These are phyloP conservation scores for Ganoderma lucidum DNA, from an alignment of 1,284 basidiomycete species.

Conservation along the genomic window DNA sequence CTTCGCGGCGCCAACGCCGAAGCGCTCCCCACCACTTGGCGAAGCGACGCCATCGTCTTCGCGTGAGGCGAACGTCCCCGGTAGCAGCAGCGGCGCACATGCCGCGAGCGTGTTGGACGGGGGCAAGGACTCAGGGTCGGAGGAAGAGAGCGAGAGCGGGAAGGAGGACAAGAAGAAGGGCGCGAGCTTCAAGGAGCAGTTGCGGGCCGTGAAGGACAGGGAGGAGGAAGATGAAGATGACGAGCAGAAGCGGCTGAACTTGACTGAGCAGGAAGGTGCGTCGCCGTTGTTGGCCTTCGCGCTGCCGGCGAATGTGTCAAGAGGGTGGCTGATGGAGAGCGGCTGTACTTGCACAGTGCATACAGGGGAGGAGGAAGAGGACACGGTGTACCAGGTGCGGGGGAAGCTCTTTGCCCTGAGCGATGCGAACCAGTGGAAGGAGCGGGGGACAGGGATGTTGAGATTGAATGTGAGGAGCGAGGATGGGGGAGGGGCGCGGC, in stretches of 20 bases:
- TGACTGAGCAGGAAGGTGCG: constrained; percentile 79
- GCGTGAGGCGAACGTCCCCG: constrained; percentile 18
- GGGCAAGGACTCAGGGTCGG: constrained; percentile 23
- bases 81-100: constrained; percentile 28
- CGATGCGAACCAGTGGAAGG: constrained; percentile 81
- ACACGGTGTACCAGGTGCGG: constrained; percentile 84
- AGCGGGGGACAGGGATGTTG: constrained; percentile 85
- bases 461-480: constrained; percentile 80
- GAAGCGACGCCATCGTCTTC: constrained; percentile 36
- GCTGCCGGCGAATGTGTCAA: background rate
- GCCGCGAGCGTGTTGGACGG: constrained; percentile 22
- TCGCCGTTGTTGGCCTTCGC: constrained; percentile 17
- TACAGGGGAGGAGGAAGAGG: constrained; percentile 94
- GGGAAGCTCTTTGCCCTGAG: constrained; percentile 86
- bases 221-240: constrained; percentile 57
- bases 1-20: constrained; percentile 58
- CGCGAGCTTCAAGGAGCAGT: constrained; percentile 63
- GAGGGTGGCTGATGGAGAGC: constrained; percentile 6
- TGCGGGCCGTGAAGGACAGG: constrained; percentile 57
- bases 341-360: constrained; percentile 57
- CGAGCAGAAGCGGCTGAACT: constrained; percentile 53
- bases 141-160: constrained; percentile 39
- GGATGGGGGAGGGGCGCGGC: constrained; percentile 76
- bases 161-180: constrained; percentile 5
- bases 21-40: constrained; percentile 47